phyloP scores from a whole-genome alignment of 106 monocot species.

The Dendrobium officinale region DNA sequence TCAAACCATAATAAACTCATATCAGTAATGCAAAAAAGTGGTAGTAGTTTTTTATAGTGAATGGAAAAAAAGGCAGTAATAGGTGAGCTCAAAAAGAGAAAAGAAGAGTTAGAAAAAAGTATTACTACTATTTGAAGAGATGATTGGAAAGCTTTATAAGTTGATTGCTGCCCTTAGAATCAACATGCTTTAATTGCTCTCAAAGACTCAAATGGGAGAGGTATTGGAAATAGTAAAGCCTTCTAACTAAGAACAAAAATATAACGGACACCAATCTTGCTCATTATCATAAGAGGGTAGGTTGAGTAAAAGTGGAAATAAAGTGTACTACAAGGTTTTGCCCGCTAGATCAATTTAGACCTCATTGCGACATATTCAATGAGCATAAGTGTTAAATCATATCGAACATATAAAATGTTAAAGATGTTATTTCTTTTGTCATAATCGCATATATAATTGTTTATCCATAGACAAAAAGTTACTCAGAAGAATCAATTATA shows the following conservation, averaged over 20 bases:
- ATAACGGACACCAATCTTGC: background rate
- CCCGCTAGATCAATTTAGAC: too few species aligned
- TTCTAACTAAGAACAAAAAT: background rate
- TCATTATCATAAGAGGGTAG: too few species aligned
- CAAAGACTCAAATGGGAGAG: background rate
- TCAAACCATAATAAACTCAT: background rate
- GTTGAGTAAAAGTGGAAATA: too few species aligned
- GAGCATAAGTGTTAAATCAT: too few species aligned
- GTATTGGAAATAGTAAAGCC: background rate
- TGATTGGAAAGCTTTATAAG: slow-evolving; percentile 1
- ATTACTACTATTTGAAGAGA: background rate
- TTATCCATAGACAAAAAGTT: too few species aligned
- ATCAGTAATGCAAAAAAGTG: background rate
- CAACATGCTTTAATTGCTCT: background rate
- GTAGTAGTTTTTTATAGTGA: background rate
- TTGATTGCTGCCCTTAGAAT: background rate
- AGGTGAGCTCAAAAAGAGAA: background rate
- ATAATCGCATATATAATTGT: too few species aligned
- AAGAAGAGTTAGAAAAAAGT: background rate
- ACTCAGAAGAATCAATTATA: too few species aligned
- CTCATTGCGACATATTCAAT: too few species aligned
- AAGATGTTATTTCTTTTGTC: too few species aligned
- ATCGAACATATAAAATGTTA: too few species aligned
- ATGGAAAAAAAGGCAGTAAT: background rate
- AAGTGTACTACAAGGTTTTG: too few species aligned